Evolutionary conservation across 148 eudicot genomes (phyloP).

Genomic region (Nepenthes gracilis): DNA sequence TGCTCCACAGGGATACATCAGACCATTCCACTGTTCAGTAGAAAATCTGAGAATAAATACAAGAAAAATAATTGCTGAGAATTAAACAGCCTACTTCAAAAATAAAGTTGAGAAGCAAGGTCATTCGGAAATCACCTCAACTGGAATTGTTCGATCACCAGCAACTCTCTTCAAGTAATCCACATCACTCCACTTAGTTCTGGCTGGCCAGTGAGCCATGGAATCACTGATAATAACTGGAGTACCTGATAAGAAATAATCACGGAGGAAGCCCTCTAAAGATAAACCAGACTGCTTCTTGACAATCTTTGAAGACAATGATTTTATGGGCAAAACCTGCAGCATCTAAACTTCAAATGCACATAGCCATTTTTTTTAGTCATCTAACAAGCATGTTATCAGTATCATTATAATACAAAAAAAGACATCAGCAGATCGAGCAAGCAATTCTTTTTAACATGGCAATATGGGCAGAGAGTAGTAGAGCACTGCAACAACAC

Average conservation of each 20-base stretch:
- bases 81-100: conserved; percentile 11
- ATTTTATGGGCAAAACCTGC: conserved; percentile 49
- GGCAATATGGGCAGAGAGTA: background rate
- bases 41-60: conserved; percentile 4
- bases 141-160: conserved; percentile 91
- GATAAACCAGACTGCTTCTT: conserved; percentile 48
- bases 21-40: no score
- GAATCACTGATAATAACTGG: conserved; percentile 82
- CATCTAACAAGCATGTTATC: background rate
- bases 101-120: conserved; percentile 19
- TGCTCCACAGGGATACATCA: no score
- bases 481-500: no score
- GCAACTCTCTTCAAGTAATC: conserved; percentile 73
- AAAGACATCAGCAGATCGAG: background rate
- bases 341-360: conserved; percentile 37
- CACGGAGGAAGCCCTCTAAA: conserved; percentile 72
- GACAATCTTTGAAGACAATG: conserved; percentile 54
- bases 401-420: background rate
- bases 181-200: conserved; percentile 66
- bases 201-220: conserved; percentile 97
- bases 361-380: background rate
- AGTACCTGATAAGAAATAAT: conserved; percentile 54
- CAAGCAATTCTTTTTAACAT: background rate
- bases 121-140: conserved; percentile 72
- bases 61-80: no score